A percentile compares a stretch with the other conserved stretches of the same genome.
Conservation (phyloP, 169 alveolate genomes). For the Cyclospora cayetanensis region DNA sequence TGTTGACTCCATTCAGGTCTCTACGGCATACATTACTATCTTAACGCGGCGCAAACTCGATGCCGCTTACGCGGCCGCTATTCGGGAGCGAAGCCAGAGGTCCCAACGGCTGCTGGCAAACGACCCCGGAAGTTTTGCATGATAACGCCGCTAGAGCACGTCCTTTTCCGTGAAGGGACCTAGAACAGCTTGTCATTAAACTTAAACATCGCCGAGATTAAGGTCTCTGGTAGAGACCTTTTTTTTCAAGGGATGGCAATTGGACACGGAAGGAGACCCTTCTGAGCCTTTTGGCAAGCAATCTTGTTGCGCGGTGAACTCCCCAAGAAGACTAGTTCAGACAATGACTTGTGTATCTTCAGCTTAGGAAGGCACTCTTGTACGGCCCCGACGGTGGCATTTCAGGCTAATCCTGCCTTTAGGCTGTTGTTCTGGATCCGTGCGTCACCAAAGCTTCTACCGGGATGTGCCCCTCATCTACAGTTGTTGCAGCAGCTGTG, state of each 20-base stretch:
- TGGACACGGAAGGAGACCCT: background rate
- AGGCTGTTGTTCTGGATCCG: background rate
- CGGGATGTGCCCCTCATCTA: background rate
- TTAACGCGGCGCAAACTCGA: constrained; percentile 58
- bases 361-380: background rate
- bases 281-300: background rate
- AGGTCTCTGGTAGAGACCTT: too few species aligned
- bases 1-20: background rate
- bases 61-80: constrained; percentile 23
- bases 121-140: background rate
- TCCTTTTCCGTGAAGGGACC: background rate
- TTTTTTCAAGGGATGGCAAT: too few species aligned
- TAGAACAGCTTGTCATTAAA: too few species aligned
- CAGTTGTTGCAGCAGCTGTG: background rate
- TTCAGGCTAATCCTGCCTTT: too few species aligned
- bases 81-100: background rate
- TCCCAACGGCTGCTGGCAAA: background rate
- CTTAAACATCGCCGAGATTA: too few species aligned
- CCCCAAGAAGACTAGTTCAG: background rate
- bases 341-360: background rate
- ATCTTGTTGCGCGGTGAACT: background rate
- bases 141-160: background rate
- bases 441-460: background rate
- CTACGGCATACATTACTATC: constrained; percentile 9
- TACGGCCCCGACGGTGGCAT: too few species aligned